Evolutionary conservation across 257 asterid genomes (phyloP), one percentile per base, ranked within the genome.

Genomic region (Penstemon newberryi): DNA sequence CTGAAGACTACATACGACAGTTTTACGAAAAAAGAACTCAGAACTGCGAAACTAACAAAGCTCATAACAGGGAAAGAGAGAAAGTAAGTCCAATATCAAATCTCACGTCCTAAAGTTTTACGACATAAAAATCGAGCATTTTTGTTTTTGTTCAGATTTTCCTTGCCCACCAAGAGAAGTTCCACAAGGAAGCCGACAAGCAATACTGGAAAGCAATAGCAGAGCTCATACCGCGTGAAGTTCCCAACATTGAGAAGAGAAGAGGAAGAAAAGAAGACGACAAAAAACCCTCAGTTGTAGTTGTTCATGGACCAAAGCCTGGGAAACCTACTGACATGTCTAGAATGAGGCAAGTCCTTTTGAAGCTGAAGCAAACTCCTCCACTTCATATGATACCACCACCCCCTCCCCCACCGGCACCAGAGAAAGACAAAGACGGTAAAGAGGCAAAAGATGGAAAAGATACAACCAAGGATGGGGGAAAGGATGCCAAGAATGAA

Each of bases 311-410:
- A 0, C 99, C 96, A 13, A 94, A 94, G 79, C 99, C 97, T 3
- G 99, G 97, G 1, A 94, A 94, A 70, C 93, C 99, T 0, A 87
- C 99, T 0, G 97, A 94, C 65, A 88, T 89, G 80, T 41, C 91
- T 6, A 89, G 97, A 70, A 87, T 94, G 96, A 88, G 96, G 5
- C 97, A 91, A 42, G 72, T 94, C 67, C 82, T 94, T 49, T 72
- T 72, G 75, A 91, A 94, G 84, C 77, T 94, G 74, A 94, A 94
- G 82, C 83, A 78, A 53, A 91, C 67, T 57, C 99, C 97, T 52
- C 97, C 99, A 3, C 85, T 88, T 12, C 99, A 94, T 66, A 94
- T 94, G 97, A 18, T 85, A 72, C 93, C 96, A 15, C 95, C 96
- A 15, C 95, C 95, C 41, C 88, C 86, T 4, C 85, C 78, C 41